Evolutionary conservation across 768 basidiomycete species (phyloP), one percentile per base, ranked within the genome.

Genomic region (Leccinum imitatum): DNA sequence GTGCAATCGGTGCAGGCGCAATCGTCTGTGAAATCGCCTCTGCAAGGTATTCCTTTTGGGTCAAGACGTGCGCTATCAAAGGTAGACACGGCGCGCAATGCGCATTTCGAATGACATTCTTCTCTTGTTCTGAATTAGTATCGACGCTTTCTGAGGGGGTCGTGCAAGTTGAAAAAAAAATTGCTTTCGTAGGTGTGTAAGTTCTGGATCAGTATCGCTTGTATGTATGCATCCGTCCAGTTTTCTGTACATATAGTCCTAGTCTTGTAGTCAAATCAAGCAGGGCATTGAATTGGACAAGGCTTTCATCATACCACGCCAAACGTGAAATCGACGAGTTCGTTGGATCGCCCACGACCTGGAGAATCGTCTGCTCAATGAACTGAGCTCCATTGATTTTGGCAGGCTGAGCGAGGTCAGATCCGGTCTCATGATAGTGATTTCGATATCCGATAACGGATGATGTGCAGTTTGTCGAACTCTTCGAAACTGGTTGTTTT

Each of bases 1-100:
- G 0, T 79, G 78, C 53, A 74, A 73, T 39, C 69, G 75, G 19
- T 79, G 78, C 61, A 68, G 69, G 21, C 68, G 70, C 6, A 78
- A 79, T 57, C 71, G 78, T n/a, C 55, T 75, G 52, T 73, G 53
- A 70, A 70, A 19, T 6, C 19, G 11, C 44, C 19, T 19, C 44
- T 11, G 37, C 37, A 37, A 41, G 39, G 41, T 17, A 19, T 44
- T 44, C n/a, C 41, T 44, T 44, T 44, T 11, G 11, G 44, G 44
- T 13, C 19, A 19, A 19, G 19, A 31, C 9, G 19, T 3, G 46
- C 14, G 6, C 5, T 30, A 11, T 50, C 39, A 21, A 14, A 47
- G 39, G 13, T 30, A 2, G n/a, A 13, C 39, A 27, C 27, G 13
- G 54, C 11, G 44, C 44, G 33, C 52, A 33, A 39, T 6, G 11